Conservation (phyloP, 495 filamentous ascomycete genomes). For the Evansstolkia leycettana region DNA sequence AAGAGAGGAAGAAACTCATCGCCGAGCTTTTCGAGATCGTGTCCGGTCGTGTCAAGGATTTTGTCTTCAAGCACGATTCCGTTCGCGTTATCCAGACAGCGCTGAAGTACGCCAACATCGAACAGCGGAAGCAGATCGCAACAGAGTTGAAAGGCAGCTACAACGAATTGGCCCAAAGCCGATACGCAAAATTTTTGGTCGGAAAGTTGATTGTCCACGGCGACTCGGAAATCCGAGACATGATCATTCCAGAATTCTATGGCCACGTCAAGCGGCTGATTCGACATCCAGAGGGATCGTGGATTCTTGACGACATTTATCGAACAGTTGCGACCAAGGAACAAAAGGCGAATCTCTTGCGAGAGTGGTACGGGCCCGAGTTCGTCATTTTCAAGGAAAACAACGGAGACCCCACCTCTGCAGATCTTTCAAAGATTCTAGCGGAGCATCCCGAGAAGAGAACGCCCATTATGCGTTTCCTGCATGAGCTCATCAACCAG, state of each 20-base stretch:
- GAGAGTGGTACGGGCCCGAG: conserved; percentile 96
- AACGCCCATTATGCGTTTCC: conserved; percentile 67
- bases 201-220: conserved; percentile 89
- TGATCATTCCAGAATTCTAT: conserved; percentile 90
- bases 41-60: conserved; percentile 80
- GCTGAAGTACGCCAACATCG: conserved; percentile 81
- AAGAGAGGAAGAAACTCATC: conserved; percentile 77
- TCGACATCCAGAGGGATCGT: conserved; percentile 88
- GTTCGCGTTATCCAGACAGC: conserved; percentile 92
- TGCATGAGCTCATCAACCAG: conserved; percentile 75
- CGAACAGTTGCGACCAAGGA: conserved; percentile 67
- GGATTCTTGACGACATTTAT: conserved; percentile 96
- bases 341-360: conserved; percentile 71
- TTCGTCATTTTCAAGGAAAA: conserved; percentile 69
- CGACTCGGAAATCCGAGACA: conserved; percentile 67
- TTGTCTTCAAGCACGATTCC: conserved; percentile 96
- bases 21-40: conserved; percentile 83
- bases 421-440: conserved; percentile 61
- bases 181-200: conserved; percentile 92
- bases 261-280: conserved; percentile 84
- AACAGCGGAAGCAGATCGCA: conserved; percentile 77
- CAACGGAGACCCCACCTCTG: conserved; percentile 29
- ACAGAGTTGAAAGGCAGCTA: conserved; percentile 79
- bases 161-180: conserved; percentile 73
- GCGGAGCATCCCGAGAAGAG: conserved; percentile 71